Evolutionary conservation across 176 grass and related monocot species (phyloP).

Genomic region (Hsuehochloa calcarea): DNA sequence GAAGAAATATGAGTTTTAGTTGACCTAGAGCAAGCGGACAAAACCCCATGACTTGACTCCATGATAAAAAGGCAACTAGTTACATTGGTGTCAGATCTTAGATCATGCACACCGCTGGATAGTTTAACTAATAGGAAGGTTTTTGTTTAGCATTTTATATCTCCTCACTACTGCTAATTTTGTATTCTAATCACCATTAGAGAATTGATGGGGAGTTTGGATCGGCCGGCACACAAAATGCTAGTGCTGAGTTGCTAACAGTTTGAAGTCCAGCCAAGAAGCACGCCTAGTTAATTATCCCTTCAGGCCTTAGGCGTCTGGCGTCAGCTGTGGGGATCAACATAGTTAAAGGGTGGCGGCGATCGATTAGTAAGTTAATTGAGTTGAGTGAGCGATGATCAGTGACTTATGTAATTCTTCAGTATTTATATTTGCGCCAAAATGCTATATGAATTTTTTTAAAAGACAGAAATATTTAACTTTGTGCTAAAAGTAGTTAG

Average conservation of each 20-base stretch:
- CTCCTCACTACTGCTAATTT: background rate
- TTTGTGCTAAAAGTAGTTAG: no score
- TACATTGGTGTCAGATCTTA: background rate
- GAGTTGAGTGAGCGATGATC: background rate
- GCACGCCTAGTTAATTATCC: background rate
- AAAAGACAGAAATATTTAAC: no score
- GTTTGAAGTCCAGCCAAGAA: slow-evolving; percentile 18
- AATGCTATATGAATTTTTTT: no score
- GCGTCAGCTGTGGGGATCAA: background rate
- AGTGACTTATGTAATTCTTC: background rate
- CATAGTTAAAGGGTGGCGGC: no score
- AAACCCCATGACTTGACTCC: background rate
- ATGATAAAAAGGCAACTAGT: background rate
- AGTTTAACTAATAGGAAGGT: background rate
- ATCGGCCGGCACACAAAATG: background rate
- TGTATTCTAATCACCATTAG: background rate
- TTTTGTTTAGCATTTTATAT: background rate
- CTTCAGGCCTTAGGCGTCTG: background rate
- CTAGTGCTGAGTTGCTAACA: background rate
- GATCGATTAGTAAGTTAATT: background rate
- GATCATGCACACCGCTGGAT: background rate
- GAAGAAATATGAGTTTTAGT: background rate
- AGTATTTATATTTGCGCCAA: background rate
- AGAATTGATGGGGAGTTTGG: background rate
- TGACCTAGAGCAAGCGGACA: slow-evolving; percentile 1